Conservation (phyloP, 106 monocot species). For the Ottelia alismoides region DNA sequence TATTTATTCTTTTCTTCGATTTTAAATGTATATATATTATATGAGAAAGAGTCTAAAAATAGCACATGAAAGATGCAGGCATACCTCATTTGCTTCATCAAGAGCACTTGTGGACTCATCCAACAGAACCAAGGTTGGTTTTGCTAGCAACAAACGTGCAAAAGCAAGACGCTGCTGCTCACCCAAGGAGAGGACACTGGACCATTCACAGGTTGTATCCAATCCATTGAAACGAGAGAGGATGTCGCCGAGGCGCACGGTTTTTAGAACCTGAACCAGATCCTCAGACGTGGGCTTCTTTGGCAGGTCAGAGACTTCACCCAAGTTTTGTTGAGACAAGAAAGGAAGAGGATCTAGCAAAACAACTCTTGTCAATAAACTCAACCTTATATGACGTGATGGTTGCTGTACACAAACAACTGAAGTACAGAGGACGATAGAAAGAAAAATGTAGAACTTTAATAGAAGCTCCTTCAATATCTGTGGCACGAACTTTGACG, state of each 20-base stretch:
- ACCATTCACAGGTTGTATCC: slow-evolving; percentile 52
- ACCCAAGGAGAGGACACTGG: slow-evolving; percentile 71
- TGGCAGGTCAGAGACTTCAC: background rate
- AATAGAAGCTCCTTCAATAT: no score
- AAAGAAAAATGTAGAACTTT: no score
- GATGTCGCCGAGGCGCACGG: slow-evolving; percentile 59
- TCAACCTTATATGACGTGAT: no score
- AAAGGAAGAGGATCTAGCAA: background rate
- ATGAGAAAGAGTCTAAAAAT: no score
- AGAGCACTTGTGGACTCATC: slow-evolving; percentile 76
- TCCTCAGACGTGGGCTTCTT: slow-evolving; percentile 52
- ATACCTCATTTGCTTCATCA: slow-evolving; percentile 66
- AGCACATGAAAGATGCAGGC: no score
- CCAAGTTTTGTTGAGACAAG: background rate
- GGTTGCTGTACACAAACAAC: no score
- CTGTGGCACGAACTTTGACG: no score
- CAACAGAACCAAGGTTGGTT: slow-evolving; percentile 40
- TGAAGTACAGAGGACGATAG: no score
- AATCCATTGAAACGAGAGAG: slow-evolving; percentile 56
- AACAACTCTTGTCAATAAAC: no score
- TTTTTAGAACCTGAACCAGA: slow-evolving; percentile 40
- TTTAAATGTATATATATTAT: no score
- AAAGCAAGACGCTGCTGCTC: slow-evolving; percentile 74
- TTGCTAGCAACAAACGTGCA: slow-evolving; percentile 51
- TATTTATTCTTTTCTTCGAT: no score